Percentiles rank a stretch among this genome's conserved stretches.
phyloP scores from a whole-genome alignment of 2,329 filamentous ascomycete species.

The Paecilomyces dactylethromorphus region DNA sequence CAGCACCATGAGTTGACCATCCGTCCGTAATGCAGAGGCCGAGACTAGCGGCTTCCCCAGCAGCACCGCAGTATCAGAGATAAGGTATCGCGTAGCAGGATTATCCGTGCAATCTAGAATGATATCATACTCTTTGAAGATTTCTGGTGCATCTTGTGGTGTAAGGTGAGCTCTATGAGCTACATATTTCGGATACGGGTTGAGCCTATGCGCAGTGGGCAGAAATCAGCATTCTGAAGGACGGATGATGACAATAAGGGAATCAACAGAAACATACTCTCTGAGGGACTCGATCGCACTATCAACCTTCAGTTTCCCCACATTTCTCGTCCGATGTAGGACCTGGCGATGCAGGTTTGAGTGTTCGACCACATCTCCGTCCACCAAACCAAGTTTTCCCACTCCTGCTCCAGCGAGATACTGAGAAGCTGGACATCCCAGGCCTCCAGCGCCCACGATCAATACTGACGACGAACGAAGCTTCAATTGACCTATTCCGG shows the following conservation, averaged over 20 bases:
- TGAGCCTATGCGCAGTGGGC: conserved; percentile 49
- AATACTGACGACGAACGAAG: conserved; percentile 66
- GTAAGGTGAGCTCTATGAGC: conserved; percentile 60
- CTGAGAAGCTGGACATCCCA: conserved; percentile 87
- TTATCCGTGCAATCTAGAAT: conserved; percentile 95
- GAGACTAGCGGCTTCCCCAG: conserved; percentile 75
- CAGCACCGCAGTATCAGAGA: conserved; percentile 83
- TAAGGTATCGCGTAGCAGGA: conserved; percentile 82
- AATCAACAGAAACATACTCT: conserved; percentile 36
- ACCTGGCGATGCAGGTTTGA: conserved; percentile 94
- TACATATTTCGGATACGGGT: conserved; percentile 62
- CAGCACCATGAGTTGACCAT: conserved; percentile 83
- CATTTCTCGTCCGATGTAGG: conserved; percentile 63
- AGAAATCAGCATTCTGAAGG: not conserved
- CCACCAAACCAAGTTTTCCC: conserved; percentile 74
- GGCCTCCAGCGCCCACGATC: conserved; percentile 77
- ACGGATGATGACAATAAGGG: not conserved
- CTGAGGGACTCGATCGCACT: conserved; percentile 60
- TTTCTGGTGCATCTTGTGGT: conserved; percentile 58
- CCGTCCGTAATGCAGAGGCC: conserved; percentile 79
- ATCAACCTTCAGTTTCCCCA: conserved; percentile 73
- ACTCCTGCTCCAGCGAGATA: conserved; percentile 89
- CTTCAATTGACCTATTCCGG: conserved; percentile 61
- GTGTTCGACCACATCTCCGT: conserved; percentile 79
- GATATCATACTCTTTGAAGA: conserved; percentile 68